Evolutionary conservation across 805 yeast genomes (phyloP), one percentile per base, ranked within the genome.

Genomic region (Teunomyces aglyptinius): DNA sequence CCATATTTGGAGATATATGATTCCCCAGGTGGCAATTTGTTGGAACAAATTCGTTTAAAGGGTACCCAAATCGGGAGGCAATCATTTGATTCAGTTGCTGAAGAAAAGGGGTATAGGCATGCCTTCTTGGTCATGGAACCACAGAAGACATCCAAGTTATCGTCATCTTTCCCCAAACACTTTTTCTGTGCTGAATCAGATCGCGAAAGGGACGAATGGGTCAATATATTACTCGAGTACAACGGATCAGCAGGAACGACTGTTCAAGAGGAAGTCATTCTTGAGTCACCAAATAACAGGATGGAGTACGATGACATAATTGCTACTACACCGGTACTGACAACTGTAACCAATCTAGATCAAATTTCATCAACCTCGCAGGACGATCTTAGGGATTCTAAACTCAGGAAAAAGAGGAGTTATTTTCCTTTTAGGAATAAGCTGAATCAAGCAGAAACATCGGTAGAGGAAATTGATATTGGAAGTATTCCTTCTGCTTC

Each of bases 101-200:
- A 71, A 55, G 73, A 71, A 39, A 63, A 72, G 49, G 80, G 80
- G 1, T 78, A 76, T 48, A 64, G 84, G 44, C 86, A 84, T 63
- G 86, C 86, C 0, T 79, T 84, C 53, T 70, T 81, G 27, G 65
- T 79, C 2, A 64, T 78, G 65, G 84, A 79, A 46, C 62, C 74
- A 3, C 71, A 70, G 42, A 63, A 52, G 42, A 63, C 64, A 47
- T 65, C 67, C 35, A 63, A 63, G 22, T 55, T 68, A 16, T 58
- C 70, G 5, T 54, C 68, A 5, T 57, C 61, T 4, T 68, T 52
- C 24, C 77, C 79, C 1, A 82, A 76, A 52, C 88, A 85, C 56
- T 76, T 80, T 43, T 77, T 89, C 44, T 88, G 95, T 63, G 85
- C 94, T 2, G 96, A 90, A 60, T 81, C 85, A 6, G 85, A 85